These are phyloP conservation scores for Exophiala sideris DNA, from an alignment of 2,329 filamentous ascomycete genomes.

Conservation along the genomic window DNA sequence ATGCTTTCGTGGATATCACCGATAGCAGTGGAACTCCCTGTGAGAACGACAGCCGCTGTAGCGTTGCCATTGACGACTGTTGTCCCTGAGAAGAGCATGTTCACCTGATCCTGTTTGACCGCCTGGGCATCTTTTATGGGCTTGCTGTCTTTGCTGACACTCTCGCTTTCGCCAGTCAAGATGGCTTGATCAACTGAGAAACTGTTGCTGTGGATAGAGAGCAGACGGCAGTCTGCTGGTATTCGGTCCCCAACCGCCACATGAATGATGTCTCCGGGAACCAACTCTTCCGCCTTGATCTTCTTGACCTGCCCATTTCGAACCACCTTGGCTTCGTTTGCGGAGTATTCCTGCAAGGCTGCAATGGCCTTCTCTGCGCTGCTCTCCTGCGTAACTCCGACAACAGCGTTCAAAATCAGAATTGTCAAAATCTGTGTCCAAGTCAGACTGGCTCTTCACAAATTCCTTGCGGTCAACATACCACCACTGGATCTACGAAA, in stretches of 20 bases:
- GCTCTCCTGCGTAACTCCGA: slow-evolving; percentile 97
- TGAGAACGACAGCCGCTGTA: slow-evolving; percentile 84
- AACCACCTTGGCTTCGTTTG: slow-evolving; percentile 92
- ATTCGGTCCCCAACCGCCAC: slow-evolving; percentile 89
- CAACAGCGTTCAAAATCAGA: slow-evolving; percentile 90
- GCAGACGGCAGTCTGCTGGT: slow-evolving; percentile 86
- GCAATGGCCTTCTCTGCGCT: slow-evolving; percentile 98
- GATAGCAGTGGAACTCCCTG: slow-evolving; percentile 86
- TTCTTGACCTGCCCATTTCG: slow-evolving; percentile 77
- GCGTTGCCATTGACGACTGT: slow-evolving; percentile 94
- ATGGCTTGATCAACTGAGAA: slow-evolving; percentile 97
- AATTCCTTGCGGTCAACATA: slow-evolving; percentile 50
- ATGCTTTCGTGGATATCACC: slow-evolving; percentile 99
- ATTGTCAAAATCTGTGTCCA: slow-evolving; percentile 80
- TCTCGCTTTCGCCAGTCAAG: slow-evolving; percentile 95
- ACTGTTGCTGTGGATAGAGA: slow-evolving; percentile 93
- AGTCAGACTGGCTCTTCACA: slow-evolving; percentile 2
- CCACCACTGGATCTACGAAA: slow-evolving; percentile 92
- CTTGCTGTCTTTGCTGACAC: slow-evolving; percentile 76
- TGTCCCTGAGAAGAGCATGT: slow-evolving; percentile 97
- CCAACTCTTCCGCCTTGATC: slow-evolving; percentile 93
- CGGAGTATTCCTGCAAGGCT: slow-evolving; percentile 96
- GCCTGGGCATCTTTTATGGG: slow-evolving; percentile 73
- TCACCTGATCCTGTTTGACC: slow-evolving; percentile 95
- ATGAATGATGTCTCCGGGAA: slow-evolving; percentile 88